A percentile compares a stretch with the other conserved stretches of the same genome.
These are phyloP conservation scores for Atalantia buxifolia DNA, from an alignment of 345 rosid species.

Conservation along the genomic window DNA sequence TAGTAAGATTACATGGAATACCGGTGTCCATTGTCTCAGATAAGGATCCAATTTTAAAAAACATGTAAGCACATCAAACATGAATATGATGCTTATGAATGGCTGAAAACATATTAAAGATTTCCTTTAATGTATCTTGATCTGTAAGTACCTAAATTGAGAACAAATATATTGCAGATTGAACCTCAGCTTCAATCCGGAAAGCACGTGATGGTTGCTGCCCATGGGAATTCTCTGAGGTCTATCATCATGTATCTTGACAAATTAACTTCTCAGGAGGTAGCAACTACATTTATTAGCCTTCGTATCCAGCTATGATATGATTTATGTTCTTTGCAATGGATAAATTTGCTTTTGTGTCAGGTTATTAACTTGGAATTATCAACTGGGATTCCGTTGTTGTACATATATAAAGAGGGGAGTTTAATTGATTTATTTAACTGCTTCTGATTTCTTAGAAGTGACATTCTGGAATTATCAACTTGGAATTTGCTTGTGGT, in stretches of 20 bases:
- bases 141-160: background rate
- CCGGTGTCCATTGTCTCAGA: too few species aligned
- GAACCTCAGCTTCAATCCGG: slow-evolving; percentile 84
- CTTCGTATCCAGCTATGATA: background rate
- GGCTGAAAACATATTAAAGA: background rate
- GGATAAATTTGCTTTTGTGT: background rate
- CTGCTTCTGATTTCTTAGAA: too few species aligned
- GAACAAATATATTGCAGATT: slow-evolving; percentile 43
- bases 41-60: slow-evolving; percentile 56
- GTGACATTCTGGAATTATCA: too few species aligned
- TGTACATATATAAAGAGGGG: slow-evolving; percentile 85
- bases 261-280: slow-evolving; percentile 94
- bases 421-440: too few species aligned
- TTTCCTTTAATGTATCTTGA: background rate
- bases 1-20: too few species aligned
- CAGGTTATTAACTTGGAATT: slow-evolving; percentile 83
- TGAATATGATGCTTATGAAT: background rate
- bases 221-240: slow-evolving; percentile 91
- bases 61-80: slow-evolving; percentile 26
- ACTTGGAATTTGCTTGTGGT: too few species aligned
- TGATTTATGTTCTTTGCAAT: slow-evolving; percentile 3
- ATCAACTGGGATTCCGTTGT: slow-evolving; percentile 93
- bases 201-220: slow-evolving; percentile 87
- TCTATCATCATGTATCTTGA: slow-evolving; percentile 98
- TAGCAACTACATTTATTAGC: slow-evolving; percentile 10